Evolutionary conservation across 257 asterid species (phyloP), one percentile per base, ranked within the genome.

Genomic region (Ilex aquifolium): DNA sequence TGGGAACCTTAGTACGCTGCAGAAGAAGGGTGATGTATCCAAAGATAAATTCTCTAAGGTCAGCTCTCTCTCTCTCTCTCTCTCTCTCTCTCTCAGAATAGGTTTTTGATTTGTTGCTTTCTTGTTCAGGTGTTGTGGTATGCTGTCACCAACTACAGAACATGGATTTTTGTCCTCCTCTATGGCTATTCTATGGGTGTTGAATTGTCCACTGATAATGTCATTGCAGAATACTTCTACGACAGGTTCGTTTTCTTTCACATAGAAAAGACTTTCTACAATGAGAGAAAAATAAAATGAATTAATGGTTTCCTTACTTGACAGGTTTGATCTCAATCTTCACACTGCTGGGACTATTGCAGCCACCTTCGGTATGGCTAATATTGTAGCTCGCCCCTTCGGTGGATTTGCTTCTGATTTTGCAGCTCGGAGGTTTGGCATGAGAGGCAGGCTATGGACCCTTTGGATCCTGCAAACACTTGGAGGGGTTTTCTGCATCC

Each of bases 151-250:
- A 86, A 86, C 67, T 86, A 86, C 73, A 72, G 95, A 31, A 86
- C 95, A 2, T 86, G 95, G 95, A 76, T 83, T 13, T 84, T 83
- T 44, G 85, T 74, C 13, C 79, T 81, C 6, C 72, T 86, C 12
- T 86, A 86, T 12, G 95, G 95, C 11, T 86, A 79, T 40, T 86
- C 95, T 3, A 83, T 83, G 90, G 95, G 95, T 15, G 91, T 86
- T 7, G 88, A 86, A 56, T 42, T 86, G 44, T 72, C 88, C 0
- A 83, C 84, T 0, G 86, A 83, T 60, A 86, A 86, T 44, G 88
- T 86, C 10, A 67, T 81, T 8, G 86, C 95, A 0, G 95, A 81
- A 31, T 86, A 83, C 74, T 83, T 83, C 65, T 81, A 61, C n/a
- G 88, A 83, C 67, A 69, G 81, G 86, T 82, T 0, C 5, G 56